Percentiles rank a stretch among this genome's conserved stretches.
Conservation (phyloP, 176 grass and related monocot genomes). For the Echinochloa phyllopogon region DNA sequence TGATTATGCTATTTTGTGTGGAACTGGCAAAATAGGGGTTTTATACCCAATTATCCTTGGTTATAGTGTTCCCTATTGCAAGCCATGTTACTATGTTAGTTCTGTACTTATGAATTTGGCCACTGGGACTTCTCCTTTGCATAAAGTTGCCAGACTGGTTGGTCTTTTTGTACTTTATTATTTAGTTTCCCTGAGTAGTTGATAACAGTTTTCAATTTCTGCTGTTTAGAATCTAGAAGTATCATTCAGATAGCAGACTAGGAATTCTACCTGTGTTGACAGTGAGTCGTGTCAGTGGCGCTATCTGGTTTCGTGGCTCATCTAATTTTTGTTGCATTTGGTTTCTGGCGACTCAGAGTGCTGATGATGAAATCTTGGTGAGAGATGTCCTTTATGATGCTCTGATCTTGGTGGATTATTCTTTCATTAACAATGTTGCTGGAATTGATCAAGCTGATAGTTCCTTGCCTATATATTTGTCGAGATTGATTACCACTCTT, state of each 20-base stretch:
- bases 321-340: constrained; percentile 36
- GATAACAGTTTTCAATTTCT: constrained; percentile 12
- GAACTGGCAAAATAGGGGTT: constrained; percentile 13
- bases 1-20: constrained; percentile 14
- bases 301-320: constrained; percentile 24
- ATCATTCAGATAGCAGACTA: constrained; percentile 12
- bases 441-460: constrained; percentile 67
- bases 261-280: not conserved
- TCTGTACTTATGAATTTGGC: constrained; percentile 9
- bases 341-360: constrained; percentile 56
- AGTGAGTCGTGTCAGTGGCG: constrained; percentile 9
- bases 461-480: constrained; percentile 68
- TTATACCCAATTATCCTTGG: constrained; percentile 9
- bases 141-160: not conserved
- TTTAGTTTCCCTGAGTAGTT: constrained; percentile 13
- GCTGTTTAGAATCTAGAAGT: constrained; percentile 5
- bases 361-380: constrained; percentile 77
- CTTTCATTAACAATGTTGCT: constrained; percentile 77
- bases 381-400: constrained; percentile 89
- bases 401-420: constrained; percentile 93
- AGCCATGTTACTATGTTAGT: constrained; percentile 5
- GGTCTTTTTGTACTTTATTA: not conserved
- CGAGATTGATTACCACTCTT: constrained; percentile 83
- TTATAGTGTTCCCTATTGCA: constrained; percentile 7
- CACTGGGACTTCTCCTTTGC: not conserved